Conservation (phyloP, 2,329 filamentous ascomycete species). For the Ophiobolus disseminans region DNA sequence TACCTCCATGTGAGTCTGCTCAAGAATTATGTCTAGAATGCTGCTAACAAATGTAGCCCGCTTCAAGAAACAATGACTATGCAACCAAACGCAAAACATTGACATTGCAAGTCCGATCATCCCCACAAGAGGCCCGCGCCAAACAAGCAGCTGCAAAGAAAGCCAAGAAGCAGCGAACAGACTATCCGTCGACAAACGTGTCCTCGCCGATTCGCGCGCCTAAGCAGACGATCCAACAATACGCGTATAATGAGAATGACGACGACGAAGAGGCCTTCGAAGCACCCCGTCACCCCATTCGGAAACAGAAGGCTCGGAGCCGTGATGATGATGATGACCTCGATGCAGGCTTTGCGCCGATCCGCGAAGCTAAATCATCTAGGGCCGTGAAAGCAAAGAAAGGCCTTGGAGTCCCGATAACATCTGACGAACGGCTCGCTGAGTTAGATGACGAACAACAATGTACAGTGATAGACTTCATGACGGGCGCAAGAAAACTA, state of each 20-base stretch:
- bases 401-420: conserved; percentile 65
- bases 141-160: conserved; percentile 33
- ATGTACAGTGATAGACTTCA: conserved; percentile 69
- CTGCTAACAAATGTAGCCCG: conserved; percentile 46
- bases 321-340: conserved; percentile 47
- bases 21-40: neutral
- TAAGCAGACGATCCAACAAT: conserved; percentile 44
- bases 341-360: conserved; percentile 57
- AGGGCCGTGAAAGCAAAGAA: conserved; percentile 48
- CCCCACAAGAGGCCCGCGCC: conserved; percentile 48
- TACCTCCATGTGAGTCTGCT: conserved; percentile 70
- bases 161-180: conserved; percentile 46
- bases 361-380: conserved; percentile 40
- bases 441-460: conserved; percentile 66
- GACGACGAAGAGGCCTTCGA: conserved; percentile 36
- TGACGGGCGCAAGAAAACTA: conserved; percentile 65
- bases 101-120: conserved; percentile 62
- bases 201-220: conserved; percentile 66
- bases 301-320: conserved; percentile 37
- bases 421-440: conserved; percentile 61
- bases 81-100: conserved; percentile 44
- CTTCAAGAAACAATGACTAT: conserved; percentile 57
- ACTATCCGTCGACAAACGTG: conserved; percentile 70
- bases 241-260: conserved; percentile 31
- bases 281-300: conserved; percentile 23